Base-by-base conservation (phyloP, 108 stramenopile genomes). In the Cyclostephanos invisitatus region DNA sequence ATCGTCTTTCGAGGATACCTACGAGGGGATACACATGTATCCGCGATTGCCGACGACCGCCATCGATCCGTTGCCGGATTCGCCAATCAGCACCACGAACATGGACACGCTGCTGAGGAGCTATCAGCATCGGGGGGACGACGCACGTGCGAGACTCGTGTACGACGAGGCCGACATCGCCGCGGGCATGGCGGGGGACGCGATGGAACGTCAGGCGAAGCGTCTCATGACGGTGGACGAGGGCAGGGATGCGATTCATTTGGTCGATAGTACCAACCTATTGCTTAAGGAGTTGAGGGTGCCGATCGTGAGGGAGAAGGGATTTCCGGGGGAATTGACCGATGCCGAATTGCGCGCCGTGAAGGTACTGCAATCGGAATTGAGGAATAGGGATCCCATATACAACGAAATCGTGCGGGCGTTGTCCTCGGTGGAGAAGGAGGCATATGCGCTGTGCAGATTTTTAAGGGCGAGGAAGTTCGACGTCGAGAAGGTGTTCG, bases 401-500 rank as follows among this genome's bases (percentile, higher is more conserved):
- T 81, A 81, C 68, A 50, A 65, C 37, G 55, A 76, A 50, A 76
- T 81, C 35, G 75, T 81, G 2, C 15, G 63, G 1, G 53, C 42
- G 6, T 66, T 81, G 17, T 68, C 65, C 10, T 15, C 62, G 27
- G 80, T 76, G 10, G 80, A 81, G 54, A 64, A 76, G 49, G 75
- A 81, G 55, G 75, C 80, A 38, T 81, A 76, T 59, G 75, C 75
- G 12, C 62, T 81, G 0, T 81, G 80, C 29, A 28, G 80, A 60
- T 81, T 75, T 57, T 53, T 81, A 12, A 42, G 80, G 8, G 74
- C 80, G 0, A 49, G 80, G 0, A 76, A 81, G 35, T 81, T 81
- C 60, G 80, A 81, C 58, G 80, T 81, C 14, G 74, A 75, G 12
- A 69, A 67, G 17, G 80, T 81, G 37, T 72, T 81, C 56, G 80